Conservation (phyloP, 2,329 filamentous ascomycete genomes). For the Colletotrichum sp. region DNA sequence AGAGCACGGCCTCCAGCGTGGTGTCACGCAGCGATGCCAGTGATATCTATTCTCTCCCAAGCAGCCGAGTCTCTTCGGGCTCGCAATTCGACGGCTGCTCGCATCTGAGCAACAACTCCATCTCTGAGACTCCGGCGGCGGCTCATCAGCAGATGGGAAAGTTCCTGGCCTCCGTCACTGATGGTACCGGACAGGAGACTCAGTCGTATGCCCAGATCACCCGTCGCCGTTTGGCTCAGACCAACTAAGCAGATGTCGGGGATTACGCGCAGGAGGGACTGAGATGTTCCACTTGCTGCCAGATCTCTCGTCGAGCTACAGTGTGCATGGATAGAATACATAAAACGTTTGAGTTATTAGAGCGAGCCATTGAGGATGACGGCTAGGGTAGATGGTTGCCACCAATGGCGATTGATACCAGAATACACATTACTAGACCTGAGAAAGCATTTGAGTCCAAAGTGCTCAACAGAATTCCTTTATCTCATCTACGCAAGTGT, state of each 20-base stretch:
- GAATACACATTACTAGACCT: neutral
- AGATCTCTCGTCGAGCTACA: neutral
- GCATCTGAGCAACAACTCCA: slow-evolving; percentile 11
- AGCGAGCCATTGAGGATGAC: neutral
- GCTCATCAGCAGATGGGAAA: slow-evolving; percentile 7
- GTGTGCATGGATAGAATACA: neutral
- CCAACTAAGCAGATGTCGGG: neutral
- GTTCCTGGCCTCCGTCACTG: neutral
- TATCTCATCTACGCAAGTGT: neutral
- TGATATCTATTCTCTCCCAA: neutral
- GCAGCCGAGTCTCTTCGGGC: slow-evolving; percentile 15
- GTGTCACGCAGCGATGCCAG: slow-evolving; percentile 8
- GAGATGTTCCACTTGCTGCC: neutral
- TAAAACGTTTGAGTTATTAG: neutral
- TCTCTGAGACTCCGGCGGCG: slow-evolving; percentile 7
- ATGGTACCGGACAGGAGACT: neutral
- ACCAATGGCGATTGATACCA: neutral
- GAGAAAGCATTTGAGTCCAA: neutral
- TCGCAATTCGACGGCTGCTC: slow-evolving; percentile 1
- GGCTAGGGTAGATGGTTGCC: neutral
- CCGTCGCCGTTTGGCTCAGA: neutral
- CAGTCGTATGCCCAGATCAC: neutral
- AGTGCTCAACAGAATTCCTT: neutral
- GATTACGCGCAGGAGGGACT: neutral
- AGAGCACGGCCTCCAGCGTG: slow-evolving; percentile 13